Evolutionary conservation across 1,139 yeast genomes (phyloP).

Genomic region (Yamadazyma epiphylla): DNA sequence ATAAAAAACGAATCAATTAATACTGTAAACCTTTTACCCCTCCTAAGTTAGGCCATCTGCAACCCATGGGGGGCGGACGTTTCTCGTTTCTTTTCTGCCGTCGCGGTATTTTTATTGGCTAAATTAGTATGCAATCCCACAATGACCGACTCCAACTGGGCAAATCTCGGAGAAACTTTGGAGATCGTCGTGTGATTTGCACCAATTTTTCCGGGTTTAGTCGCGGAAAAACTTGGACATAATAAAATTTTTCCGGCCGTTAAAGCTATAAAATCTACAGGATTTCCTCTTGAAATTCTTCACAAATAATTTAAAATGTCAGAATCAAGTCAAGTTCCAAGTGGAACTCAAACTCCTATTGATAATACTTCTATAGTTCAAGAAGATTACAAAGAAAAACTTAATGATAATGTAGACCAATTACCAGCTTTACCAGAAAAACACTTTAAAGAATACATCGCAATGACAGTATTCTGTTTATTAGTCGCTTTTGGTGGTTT

Average conservation of each 20-base stretch:
- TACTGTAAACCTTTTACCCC: no score
- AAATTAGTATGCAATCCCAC: no score
- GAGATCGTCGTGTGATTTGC: not conserved
- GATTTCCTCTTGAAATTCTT: not conserved
- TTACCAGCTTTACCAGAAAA: conserved; percentile 25
- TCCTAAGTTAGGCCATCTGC: no score
- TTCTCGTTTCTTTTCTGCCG: no score
- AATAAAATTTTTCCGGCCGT: not conserved
- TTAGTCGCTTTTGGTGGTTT: conserved; percentile 62
- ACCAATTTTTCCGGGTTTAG: not conserved
- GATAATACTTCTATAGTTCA: conserved; percentile 27
- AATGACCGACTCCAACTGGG: no score
- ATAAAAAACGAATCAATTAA: no score
- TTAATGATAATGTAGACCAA: conserved; percentile 4
- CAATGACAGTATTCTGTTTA: conserved; percentile 35
- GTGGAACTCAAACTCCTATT: conserved; percentile 33
- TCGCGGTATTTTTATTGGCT: no score
- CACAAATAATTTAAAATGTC: not conserved
- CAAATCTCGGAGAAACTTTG: not conserved
- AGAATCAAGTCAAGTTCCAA: conserved; percentile 7
- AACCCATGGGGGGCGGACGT: no score
- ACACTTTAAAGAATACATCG: conserved; percentile 24
- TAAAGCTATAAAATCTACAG: not conserved
- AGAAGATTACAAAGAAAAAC: conserved; percentile 18
- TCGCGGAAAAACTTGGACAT: no score